phyloP scores from a whole-genome alignment of 768 basidiomycete species.

The Amanita fuliginea region DNA sequence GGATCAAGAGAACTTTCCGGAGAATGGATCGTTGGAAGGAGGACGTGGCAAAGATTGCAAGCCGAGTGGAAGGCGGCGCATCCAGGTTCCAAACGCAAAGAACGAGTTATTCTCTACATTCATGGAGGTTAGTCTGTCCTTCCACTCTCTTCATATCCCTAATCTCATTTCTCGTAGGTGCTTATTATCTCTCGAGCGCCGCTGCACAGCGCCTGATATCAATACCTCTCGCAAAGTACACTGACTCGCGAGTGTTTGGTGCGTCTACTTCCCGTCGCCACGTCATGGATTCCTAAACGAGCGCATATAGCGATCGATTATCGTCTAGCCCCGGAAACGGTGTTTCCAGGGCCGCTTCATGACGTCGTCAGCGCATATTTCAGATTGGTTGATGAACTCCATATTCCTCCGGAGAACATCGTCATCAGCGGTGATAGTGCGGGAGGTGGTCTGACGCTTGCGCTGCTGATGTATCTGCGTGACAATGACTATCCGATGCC shows the following conservation, averaged over 20 bases:
- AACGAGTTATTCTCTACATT: constrained; percentile 84
- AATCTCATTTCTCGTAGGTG: constrained; percentile 37
- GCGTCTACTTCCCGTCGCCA: constrained; percentile 9
- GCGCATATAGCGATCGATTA: constrained; percentile 78
- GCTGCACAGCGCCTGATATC: constrained; percentile 86
- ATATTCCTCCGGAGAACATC: constrained; percentile 87
- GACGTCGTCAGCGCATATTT: constrained; percentile 86
- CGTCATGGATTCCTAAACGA: constrained; percentile 2
- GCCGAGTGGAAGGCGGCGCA: constrained; percentile 59
- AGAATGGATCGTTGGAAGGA: constrained; percentile 95
- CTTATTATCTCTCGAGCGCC: constrained; percentile 87
- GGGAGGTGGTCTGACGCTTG: constrained; percentile 80
- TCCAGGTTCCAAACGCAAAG: constrained; percentile 31
- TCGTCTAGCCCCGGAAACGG: constrained; percentile 89
- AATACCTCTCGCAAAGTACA: constrained; percentile 81
- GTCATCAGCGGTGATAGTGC: constrained; percentile 87
- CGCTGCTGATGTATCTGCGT: constrained; percentile 87
- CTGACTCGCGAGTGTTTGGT: constrained; percentile 82
- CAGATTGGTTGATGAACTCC: constrained; percentile 76
- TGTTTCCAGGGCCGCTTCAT: constrained; percentile 81
- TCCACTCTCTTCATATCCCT: neutral
- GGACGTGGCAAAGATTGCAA: constrained; percentile 82
- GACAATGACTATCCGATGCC: constrained; percentile 83
- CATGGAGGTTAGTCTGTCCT: constrained; percentile 59
- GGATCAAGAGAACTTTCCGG: constrained; percentile 78